Evolutionary conservation across 495 filamentous ascomycete genomes (phyloP).

Genomic region (Daldinia caldariorum): DNA sequence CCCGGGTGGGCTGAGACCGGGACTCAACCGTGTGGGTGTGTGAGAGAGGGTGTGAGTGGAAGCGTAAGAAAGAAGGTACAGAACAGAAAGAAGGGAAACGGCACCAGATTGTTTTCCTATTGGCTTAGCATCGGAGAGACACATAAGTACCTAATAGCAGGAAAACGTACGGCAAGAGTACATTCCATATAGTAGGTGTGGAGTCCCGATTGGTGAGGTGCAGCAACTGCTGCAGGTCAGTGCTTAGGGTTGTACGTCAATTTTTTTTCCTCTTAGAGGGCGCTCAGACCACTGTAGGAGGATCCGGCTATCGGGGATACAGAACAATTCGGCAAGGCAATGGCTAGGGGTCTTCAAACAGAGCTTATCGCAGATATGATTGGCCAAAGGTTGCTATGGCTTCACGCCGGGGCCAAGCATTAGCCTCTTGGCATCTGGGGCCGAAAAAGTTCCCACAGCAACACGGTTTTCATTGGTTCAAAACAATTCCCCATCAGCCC

Average conservation of each 20-base stretch:
- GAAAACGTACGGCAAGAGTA: slow-evolving; percentile 9
- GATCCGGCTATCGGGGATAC: slow-evolving; percentile 32
- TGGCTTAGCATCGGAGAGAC: background rate
- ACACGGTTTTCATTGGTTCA: slow-evolving; percentile 27
- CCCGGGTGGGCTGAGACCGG: background rate
- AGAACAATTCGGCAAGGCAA: slow-evolving; percentile 37
- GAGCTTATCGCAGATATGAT: slow-evolving; percentile 12
- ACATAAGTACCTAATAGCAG: slow-evolving; percentile 12
- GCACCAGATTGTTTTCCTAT: slow-evolving; percentile 13
- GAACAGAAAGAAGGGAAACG: slow-evolving; percentile 4
- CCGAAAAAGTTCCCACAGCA: slow-evolving; percentile 33
- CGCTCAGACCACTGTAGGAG: slow-evolving; percentile 36
- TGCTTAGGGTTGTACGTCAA: slow-evolving; percentile 20
- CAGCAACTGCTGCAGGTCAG: slow-evolving; percentile 14
- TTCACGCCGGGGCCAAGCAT: slow-evolving; percentile 19
- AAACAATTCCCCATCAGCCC: slow-evolving; percentile 6
- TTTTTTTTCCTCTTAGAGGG: slow-evolving; percentile 7
- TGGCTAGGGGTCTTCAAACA: slow-evolving; percentile 18
- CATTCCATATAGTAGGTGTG: slow-evolving; percentile 20
- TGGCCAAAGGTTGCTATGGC: slow-evolving; percentile 25
- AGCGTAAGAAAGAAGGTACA: slow-evolving; percentile 19
- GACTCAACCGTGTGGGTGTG: slow-evolving; percentile 2
- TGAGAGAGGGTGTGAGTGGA: slow-evolving; percentile 1
- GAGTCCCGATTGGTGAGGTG: slow-evolving; percentile 12
- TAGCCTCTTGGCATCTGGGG: slow-evolving; percentile 38